These are phyloP conservation scores for Purshia tridentata DNA, from an alignment of 306 rosid genomes.

Conservation along the genomic window DNA sequence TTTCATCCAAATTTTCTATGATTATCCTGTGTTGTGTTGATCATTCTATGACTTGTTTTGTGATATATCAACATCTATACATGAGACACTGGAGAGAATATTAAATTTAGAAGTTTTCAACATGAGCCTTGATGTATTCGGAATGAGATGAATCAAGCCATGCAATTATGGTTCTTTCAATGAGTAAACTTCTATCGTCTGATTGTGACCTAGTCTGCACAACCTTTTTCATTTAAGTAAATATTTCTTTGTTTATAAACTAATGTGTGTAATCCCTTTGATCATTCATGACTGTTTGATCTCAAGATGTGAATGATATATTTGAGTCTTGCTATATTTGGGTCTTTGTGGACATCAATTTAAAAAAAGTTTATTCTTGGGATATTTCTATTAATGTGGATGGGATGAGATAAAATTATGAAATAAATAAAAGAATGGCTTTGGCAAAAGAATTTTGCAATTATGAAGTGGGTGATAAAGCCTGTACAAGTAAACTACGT, in stretches of 20 bases:
- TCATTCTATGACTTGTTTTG: not conserved
- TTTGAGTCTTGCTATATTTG: not conserved
- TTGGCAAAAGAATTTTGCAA: not conserved
- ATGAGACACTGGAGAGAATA: not conserved
- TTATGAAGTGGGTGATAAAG: not conserved
- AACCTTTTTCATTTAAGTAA: not conserved
- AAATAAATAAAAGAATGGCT: not conserved
- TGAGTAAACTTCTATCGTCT: not conserved
- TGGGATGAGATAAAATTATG: too few species aligned
- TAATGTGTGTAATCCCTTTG: not conserved
- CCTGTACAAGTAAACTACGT: not conserved
- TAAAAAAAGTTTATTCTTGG: too few species aligned
- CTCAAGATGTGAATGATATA: not conserved
- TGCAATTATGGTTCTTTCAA: not conserved
- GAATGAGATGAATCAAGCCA: not conserved
- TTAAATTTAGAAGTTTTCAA: not conserved
- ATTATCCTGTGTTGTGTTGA: not conserved
- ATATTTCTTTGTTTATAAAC: not conserved
- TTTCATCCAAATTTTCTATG: not conserved
- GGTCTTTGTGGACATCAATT: not conserved
- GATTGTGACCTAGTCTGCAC: not conserved
- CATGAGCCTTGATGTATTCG: not conserved
- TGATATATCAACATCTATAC: not conserved
- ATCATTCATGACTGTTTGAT: not conserved
- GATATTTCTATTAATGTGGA: too few species aligned